These are phyloP conservation scores for Trifolium dubium DNA, from an alignment of 306 rosid genomes.

Conservation along the genomic window DNA sequence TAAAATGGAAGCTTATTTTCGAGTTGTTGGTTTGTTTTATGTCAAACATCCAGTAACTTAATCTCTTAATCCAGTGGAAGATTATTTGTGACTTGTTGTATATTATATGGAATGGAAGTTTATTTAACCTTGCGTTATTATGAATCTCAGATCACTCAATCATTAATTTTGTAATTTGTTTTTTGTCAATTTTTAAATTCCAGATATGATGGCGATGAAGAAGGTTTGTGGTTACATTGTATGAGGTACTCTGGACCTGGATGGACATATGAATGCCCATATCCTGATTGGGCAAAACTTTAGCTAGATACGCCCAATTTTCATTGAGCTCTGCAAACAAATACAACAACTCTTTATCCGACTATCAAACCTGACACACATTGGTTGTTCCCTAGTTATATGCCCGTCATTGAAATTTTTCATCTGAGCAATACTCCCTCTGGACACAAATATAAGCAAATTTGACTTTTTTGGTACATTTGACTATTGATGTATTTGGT, in stretches of 20 bases:
- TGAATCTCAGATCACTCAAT: constrained; percentile 12
- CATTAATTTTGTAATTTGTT: background rate
- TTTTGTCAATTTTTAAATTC: constrained; percentile 36
- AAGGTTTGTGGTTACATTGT: constrained; percentile 86
- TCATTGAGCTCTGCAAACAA: constrained; percentile 4
- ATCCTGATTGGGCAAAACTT: constrained; percentile 82
- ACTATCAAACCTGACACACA: background rate
- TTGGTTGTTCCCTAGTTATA: background rate
- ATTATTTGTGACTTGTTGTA: no score
- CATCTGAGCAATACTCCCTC: background rate
- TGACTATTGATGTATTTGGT: no score
- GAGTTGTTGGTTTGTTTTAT: constrained; percentile 7
- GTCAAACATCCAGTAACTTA: constrained; percentile 27
- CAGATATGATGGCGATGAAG: constrained; percentile 73
- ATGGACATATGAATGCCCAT: constrained; percentile 83
- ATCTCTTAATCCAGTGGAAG: background rate
- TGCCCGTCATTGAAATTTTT: background rate
- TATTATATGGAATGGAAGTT: no score
- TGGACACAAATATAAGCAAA: no score
- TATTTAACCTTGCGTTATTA: background rate
- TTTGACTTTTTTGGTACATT: no score
- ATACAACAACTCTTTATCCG: background rate
- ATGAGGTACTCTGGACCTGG: constrained; percentile 75
- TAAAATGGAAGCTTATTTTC: background rate
- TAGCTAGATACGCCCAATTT: constrained; percentile 26